These are phyloP conservation scores for Pseudogymnoascus sp. DNA, from an alignment of 2,329 filamentous ascomycete species.

Conservation along the genomic window DNA sequence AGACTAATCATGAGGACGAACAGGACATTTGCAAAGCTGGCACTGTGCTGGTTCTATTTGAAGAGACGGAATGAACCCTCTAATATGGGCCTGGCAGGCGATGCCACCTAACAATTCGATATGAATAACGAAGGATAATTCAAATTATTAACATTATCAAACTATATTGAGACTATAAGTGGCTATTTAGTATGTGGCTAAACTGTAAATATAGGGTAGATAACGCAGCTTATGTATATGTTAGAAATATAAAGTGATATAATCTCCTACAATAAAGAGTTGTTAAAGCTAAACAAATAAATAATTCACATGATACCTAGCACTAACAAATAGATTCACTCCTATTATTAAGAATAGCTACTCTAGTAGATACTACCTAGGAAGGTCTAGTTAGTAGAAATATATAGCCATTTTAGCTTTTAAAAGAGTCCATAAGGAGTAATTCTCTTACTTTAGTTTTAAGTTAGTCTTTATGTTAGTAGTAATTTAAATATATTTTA, in stretches of 20 bases:
- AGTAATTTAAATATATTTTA: too few relatives aligned
- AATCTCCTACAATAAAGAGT: background rate
- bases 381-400: too few relatives aligned
- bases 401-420: too few relatives aligned
- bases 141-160: background rate
- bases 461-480: too few relatives aligned
- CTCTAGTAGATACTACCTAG: too few relatives aligned
- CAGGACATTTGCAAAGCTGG: conserved; percentile 74
- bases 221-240: background rate
- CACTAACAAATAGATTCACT: too few relatives aligned
- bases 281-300: background rate
- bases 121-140: background rate
- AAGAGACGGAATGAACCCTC: conserved; percentile 33
- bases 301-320: background rate
- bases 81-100: background rate
- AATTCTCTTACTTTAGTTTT: too few relatives aligned
- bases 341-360: too few relatives aligned
- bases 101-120: background rate
- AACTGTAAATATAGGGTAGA: background rate
- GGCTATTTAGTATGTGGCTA: background rate
- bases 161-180: background rate
- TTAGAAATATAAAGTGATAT: background rate
- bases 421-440: too few relatives aligned
- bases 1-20: conserved; percentile 14
- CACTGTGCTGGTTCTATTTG: conserved; percentile 67